Conservation (phyloP, 148 eudicot species). For the Hydrangea macrophylla region DNA sequence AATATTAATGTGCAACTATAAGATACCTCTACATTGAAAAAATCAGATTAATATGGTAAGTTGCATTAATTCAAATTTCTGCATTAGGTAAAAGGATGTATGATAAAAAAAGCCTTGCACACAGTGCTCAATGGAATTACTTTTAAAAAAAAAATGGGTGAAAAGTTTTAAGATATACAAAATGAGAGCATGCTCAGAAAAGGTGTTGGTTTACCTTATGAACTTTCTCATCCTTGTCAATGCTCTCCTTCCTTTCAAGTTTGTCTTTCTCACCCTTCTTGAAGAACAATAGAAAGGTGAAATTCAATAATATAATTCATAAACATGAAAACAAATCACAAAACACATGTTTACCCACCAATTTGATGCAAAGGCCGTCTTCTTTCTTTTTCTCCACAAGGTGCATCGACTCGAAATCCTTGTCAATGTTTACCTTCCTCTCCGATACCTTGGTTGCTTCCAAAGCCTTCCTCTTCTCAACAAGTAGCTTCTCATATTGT, state of each 20-base stretch:
- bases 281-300: not conserved
- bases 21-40: no score
- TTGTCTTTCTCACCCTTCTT: conserved; percentile 22
- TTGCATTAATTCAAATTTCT: no score
- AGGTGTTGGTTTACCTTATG: conserved; percentile 24
- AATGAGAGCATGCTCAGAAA: no score
- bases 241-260: conserved; percentile 21
- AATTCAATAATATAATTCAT: not conserved
- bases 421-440: conserved; percentile 31
- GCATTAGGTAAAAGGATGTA: no score
- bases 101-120: no score
- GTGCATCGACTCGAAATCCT: conserved; percentile 41
- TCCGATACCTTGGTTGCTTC: conserved; percentile 6
- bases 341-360: conserved; percentile 6
- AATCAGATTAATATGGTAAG: no score
- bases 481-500: not conserved
- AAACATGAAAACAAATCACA: no score
- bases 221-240: conserved; percentile 28
- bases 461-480: not conserved
- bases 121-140: no score
- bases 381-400: conserved; percentile 33
- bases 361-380: conserved; percentile 7
- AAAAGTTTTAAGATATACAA: no score
- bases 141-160: no score
- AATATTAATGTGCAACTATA: no score